A percentile compares a stretch with the other conserved stretches of the same genome.
These are phyloP conservation scores for Candida boidinii DNA, from an alignment of 805 yeast genomes.

Conservation along the genomic window DNA sequence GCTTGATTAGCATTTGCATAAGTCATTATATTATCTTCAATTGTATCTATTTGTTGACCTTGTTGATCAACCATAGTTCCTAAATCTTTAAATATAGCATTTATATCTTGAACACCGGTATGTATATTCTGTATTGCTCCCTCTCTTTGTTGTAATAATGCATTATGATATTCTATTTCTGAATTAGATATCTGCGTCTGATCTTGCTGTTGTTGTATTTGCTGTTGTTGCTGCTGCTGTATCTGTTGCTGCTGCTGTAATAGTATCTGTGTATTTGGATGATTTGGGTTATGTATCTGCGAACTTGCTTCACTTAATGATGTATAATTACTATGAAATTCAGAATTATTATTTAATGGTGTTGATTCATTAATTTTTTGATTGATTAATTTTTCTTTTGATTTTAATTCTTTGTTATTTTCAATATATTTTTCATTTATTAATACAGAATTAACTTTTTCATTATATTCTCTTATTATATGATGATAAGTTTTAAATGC, in stretches of 20 bases:
- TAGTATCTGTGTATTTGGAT: no score
- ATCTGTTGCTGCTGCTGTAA: no score
- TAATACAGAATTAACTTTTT: constrained; percentile 32
- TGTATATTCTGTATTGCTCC: constrained; percentile 64
- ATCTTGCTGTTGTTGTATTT: constrained; percentile 24
- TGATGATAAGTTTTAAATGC: constrained; percentile 37
- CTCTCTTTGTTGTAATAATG: constrained; percentile 64
- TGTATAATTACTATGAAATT: no score
- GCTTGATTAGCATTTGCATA: constrained; percentile 56
- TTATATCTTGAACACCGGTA: constrained; percentile 76
- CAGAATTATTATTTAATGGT: constrained; percentile 11
- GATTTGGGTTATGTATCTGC: no score
- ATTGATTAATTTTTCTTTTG: constrained; percentile 1
- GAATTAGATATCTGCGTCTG: constrained; percentile 27
- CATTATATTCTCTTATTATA: constrained; percentile 38
- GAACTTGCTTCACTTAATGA: constrained; percentile 33
- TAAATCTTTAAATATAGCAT: constrained; percentile 75
- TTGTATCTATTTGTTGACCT: constrained; percentile 75
- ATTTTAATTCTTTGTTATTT: constrained; percentile 6
- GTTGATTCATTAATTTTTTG: constrained; percentile 9
- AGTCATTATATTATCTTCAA: constrained; percentile 69
- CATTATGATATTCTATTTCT: constrained; percentile 54
- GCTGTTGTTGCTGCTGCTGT: constrained; percentile 20
- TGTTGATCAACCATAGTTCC: constrained; percentile 76
- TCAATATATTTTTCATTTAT: constrained; percentile 21